These are phyloP conservation scores for Bretschneidera sinensis DNA, from an alignment of 345 rosid genomes.

Conservation along the genomic window DNA sequence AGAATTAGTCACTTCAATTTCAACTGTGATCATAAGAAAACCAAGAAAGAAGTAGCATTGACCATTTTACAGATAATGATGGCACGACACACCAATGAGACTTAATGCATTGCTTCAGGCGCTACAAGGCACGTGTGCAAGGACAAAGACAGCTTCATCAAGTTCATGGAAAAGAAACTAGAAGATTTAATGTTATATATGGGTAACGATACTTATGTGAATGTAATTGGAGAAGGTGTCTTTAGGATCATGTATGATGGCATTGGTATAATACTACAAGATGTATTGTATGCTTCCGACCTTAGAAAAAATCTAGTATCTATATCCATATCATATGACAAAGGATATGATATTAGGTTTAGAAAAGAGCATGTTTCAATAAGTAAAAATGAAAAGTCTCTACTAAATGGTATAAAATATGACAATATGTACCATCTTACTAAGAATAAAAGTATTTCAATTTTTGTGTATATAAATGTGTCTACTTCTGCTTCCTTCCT, in stretches of 20 bases:
- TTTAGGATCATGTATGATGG: not conserved
- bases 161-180: not conserved
- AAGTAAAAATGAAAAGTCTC: too few relatives aligned
- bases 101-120: not conserved
- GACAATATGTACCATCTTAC: too few relatives aligned
- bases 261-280: not conserved
- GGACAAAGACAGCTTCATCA: not conserved
- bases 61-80: not conserved
- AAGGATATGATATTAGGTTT: too few relatives aligned
- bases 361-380: too few relatives aligned
- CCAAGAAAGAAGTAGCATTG: not conserved
- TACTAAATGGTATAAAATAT: too few relatives aligned
- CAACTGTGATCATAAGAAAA: too few relatives aligned
- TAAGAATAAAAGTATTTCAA: too few relatives aligned
- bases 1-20: too few relatives aligned
- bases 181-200: not conserved
- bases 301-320: not conserved
- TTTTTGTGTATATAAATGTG: too few relatives aligned
- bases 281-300: not conserved
- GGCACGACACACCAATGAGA: not conserved
- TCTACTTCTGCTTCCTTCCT: too few relatives aligned
- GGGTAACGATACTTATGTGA: not conserved
- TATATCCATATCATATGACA: too few relatives aligned
- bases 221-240: not conserved
- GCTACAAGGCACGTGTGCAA: too few relatives aligned